A percentile compares a stretch with the other conserved stretches of the same genome.
Evolutionary conservation across 805 yeast genomes (phyloP).

Genomic region (Kuraishia borneana): DNA sequence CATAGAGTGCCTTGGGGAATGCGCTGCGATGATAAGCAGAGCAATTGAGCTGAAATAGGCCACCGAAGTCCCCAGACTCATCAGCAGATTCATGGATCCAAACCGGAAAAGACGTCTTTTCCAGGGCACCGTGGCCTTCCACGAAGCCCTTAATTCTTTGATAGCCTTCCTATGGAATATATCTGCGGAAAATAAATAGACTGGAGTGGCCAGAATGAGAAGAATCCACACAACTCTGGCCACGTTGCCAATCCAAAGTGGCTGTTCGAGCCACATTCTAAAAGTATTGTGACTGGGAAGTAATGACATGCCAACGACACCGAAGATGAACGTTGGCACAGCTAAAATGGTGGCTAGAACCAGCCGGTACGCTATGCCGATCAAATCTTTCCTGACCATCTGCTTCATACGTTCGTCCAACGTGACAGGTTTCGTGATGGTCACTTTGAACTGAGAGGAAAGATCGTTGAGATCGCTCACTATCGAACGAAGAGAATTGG

Average conservation of each 20-base stretch:
- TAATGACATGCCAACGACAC: constrained; percentile 59
- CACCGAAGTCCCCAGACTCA: constrained; percentile 63
- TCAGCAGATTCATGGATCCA: constrained; percentile 70
- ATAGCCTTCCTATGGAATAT: constrained; percentile 60
- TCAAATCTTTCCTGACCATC: constrained; percentile 37
- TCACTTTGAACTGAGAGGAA: constrained; percentile 34
- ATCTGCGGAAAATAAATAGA: constrained; percentile 65
- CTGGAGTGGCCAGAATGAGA: constrained; percentile 56
- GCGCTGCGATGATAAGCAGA: constrained; percentile 35
- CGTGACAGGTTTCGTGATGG: constrained; percentile 40
- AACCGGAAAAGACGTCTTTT: constrained; percentile 47
- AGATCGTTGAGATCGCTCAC: constrained; percentile 34
- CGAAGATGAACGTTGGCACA: constrained; percentile 56
- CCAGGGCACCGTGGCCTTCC: constrained; percentile 46
- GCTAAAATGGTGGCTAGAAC: constrained; percentile 40
- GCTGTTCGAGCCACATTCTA: constrained; percentile 44
- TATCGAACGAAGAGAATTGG: constrained; percentile 47
- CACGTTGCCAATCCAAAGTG: constrained; percentile 53
- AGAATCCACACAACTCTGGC: constrained; percentile 56
- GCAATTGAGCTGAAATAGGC: constrained; percentile 62
- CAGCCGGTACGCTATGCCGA: constrained; percentile 32
- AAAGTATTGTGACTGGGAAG: constrained; percentile 28
- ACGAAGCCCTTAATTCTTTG: constrained; percentile 44
- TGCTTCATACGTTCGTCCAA: constrained; percentile 52
- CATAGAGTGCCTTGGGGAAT: constrained; percentile 10